Evolutionary conservation across 345 rosid species (phyloP).

Genomic region (Punica granatum): DNA sequence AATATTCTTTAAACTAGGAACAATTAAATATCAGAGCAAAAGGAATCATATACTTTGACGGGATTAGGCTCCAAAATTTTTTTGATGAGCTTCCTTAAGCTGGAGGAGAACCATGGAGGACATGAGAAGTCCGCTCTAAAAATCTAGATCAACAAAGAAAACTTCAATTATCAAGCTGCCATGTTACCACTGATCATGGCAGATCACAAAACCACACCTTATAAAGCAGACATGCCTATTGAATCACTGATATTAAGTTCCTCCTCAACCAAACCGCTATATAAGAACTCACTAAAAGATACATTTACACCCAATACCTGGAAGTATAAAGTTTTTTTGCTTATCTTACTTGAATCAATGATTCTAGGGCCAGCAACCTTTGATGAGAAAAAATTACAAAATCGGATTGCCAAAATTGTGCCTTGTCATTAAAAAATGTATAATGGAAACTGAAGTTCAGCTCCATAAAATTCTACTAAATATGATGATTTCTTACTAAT

Average conservation of each 20-base stretch:
- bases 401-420: too few relatives aligned
- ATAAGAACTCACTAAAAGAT: neutral
- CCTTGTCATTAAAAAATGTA: too few relatives aligned
- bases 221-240: neutral
- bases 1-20: neutral
- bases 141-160: conserved; percentile 26
- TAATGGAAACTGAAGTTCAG: too few relatives aligned
- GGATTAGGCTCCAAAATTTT: conserved; percentile 84
- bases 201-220: neutral
- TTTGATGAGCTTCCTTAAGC: conserved; percentile 71
- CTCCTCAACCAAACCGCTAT: neutral
- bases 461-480: too few relatives aligned
- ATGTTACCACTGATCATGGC: neutral
- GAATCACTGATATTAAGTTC: neutral
- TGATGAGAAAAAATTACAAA: too few relatives aligned
- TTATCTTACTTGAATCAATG: neutral
- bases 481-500: too few relatives aligned
- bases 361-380: too few relatives aligned
- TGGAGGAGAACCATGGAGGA: conserved; percentile 90
- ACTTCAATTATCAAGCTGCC: neutral
- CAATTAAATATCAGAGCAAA: neutral
- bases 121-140: conserved; percentile 70
- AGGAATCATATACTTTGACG: conserved; percentile 32
- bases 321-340: neutral
- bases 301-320: neutral